Base-by-base conservation (phyloP, 495 filamentous ascomycete genomes). In the Aspergillus mulundensis region DNA sequence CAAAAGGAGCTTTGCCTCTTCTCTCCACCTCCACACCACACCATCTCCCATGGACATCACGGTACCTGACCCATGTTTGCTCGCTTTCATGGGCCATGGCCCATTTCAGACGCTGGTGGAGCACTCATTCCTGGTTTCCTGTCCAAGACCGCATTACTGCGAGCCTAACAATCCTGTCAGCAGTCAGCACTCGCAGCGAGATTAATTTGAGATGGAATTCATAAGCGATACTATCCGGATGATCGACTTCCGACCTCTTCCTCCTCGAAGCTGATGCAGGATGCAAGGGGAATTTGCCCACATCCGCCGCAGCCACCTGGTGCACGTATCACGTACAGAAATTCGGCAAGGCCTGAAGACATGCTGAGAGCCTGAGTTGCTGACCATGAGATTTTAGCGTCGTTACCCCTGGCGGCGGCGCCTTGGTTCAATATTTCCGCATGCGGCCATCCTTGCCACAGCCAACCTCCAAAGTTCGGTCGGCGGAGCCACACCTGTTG, bases 321-420 rank as follows among this genome's bases (percentile, higher is more conserved):
- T 61, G 56, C 58, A 61, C 59, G 57, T 53, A 54, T 40, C 58
- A 61, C 59, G 57, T 53, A 54, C 30, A 46, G 18, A 44, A 44
- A 23, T 40, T 40, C 38, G 38, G n/a, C 38, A 40, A 18, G 38
- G 38, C n/a, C n/a, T 40, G 38, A 40, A 18, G 38, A 16, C 38
- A 40, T 36, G 8, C 32, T n/a, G n/a, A n/a, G n/a, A n/a, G n/a
- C n/a, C n/a, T n/a, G n/a, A 30, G 4, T 5, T 30, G 28, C 32
- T 36, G 32, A 15, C 32, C 48, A 40, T 50, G 34, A 50, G 34
- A 50, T 34, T 39, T 50, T 50, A 50, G 48, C 48, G 48, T 40
- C 34, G 2, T 50, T 50, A 50, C 48, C 48, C 48, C 48, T 50
- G 48, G 45, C 45, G 25, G 48, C 48, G 34, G 48, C 20, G 34